Evolutionary conservation across 345 rosid species (phyloP).

Genomic region (Theobroma cacao): DNA sequence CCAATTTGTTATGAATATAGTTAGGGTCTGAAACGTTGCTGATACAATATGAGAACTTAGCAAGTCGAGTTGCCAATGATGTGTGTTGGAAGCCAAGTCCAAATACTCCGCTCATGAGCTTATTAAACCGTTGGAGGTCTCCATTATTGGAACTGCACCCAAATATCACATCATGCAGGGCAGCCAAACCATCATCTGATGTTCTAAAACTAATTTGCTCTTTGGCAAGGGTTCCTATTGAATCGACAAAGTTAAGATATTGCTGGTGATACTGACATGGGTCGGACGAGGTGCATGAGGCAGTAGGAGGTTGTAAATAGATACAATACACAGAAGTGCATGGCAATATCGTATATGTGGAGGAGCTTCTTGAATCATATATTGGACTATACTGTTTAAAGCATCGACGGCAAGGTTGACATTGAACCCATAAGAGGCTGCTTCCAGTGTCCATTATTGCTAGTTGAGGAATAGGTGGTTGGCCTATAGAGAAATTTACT

Average conservation of each 20-base stretch:
- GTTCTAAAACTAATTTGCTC: slow-evolving; percentile 1
- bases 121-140: no score
- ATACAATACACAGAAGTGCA: slow-evolving; percentile 33
- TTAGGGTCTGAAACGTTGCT: background rate
- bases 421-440: slow-evolving; percentile 56
- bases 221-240: background rate
- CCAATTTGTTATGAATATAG: slow-evolving; percentile 2
- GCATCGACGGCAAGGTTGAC: slow-evolving; percentile 44
- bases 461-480: slow-evolving; percentile 55
- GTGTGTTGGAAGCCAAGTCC: background rate
- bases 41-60: slow-evolving; percentile 19
- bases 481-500: slow-evolving; percentile 54
- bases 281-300: background rate
- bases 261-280: background rate
- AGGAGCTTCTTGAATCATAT: slow-evolving; percentile 41
- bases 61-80: background rate
- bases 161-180: background rate
- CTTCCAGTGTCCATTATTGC: slow-evolving; percentile 60
- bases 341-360: slow-evolving; percentile 32
- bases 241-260: background rate
- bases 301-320: background rate
- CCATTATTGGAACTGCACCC: no score
- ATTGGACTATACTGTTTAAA: slow-evolving; percentile 19
- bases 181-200: background rate
- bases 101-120: background rate